These are phyloP conservation scores for Perkinsus marinus DNA, from an alignment of 169 alveolate genomes.

Conservation along the genomic window DNA sequence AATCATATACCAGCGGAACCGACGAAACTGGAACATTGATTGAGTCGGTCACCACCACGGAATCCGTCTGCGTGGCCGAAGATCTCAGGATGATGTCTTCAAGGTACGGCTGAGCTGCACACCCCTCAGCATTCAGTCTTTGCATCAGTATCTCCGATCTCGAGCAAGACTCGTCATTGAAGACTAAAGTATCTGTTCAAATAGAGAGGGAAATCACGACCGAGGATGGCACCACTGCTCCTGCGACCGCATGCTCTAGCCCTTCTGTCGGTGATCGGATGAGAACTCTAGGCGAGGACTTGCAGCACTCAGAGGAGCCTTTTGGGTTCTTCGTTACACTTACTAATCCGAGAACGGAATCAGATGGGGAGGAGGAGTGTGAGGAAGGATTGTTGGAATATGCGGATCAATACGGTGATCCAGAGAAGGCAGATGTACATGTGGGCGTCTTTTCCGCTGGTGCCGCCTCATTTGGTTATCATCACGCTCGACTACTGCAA, in stretches of 20 bases:
- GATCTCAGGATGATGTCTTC: no score
- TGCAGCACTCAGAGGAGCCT: not conserved
- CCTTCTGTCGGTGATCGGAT: not conserved
- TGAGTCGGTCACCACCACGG: no score
- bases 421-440: not conserved
- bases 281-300: not conserved
- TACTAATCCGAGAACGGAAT: not conserved
- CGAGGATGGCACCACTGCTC: not conserved
- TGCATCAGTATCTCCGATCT: no score
- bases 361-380: not conserved
- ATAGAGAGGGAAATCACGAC: not conserved
- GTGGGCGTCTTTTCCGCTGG: not conserved
- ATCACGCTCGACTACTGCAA: not conserved
- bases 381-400: not conserved
- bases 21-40: no score
- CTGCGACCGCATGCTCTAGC: not conserved
- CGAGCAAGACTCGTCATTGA: no score
- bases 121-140: no score
- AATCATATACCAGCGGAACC: no score
- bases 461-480: not conserved
- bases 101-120: no score
- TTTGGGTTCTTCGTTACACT: not conserved
- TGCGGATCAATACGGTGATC: not conserved
- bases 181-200: no score
- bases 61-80: no score